phyloP scores from a whole-genome alignment of 192 early-diverging fungal genomes.

The Coemansia sp. region DNA sequence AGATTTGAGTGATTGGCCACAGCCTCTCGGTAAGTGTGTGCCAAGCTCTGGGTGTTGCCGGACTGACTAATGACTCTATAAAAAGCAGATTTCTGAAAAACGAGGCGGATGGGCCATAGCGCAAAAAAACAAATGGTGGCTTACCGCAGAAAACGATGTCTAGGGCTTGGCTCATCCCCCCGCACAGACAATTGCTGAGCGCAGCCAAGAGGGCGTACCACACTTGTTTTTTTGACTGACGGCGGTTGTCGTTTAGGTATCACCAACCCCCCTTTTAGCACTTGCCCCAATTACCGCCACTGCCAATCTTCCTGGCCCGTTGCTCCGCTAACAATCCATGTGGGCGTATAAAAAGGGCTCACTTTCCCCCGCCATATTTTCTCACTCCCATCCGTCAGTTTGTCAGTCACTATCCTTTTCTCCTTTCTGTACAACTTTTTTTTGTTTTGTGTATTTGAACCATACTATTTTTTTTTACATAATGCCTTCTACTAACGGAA shows the following conservation, averaged over 20 bases:
- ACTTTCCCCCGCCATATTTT: background rate
- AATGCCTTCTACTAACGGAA: conserved; percentile 42
- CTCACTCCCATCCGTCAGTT: background rate
- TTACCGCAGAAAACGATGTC: conserved; percentile 7
- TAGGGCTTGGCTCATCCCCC: conserved; percentile 10
- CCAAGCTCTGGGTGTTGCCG: conserved; percentile 6
- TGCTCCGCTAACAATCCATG: background rate
- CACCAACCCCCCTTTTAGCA: background rate
- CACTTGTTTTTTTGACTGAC: background rate
- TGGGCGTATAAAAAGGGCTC: conserved; percentile 13
- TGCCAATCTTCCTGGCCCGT: background rate
- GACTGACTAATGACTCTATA: conserved; percentile 14
- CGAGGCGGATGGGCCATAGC: conserved; percentile 32
- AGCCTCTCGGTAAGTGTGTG: background rate
- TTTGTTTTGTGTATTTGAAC: background rate
- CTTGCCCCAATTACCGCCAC: background rate
- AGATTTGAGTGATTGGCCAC: background rate
- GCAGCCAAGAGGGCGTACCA: background rate
- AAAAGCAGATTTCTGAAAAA: conserved; percentile 4
- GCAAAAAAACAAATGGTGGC: conserved; percentile 5
- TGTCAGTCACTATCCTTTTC: background rate
- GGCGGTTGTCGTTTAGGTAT: background rate
- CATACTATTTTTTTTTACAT: background rate
- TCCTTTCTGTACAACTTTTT: background rate
- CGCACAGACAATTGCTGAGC: conserved; percentile 6